Evolutionary conservation across 2,329 filamentous ascomycete genomes (phyloP).

Genomic region (Zymoseptoria crescenta): DNA sequence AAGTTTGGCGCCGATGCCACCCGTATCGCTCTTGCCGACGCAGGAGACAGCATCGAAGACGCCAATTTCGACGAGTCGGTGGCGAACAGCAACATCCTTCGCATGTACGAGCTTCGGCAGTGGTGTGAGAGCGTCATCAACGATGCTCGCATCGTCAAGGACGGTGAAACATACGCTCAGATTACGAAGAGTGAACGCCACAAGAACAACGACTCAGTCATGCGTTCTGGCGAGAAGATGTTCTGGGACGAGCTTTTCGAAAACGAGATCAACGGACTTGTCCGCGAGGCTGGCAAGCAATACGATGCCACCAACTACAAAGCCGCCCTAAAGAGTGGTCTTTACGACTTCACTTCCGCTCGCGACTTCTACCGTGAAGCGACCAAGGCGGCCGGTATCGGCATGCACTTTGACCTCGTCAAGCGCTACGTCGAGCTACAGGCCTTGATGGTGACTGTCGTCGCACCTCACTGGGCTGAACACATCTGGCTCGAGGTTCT

Average conservation of each 20-base stretch:
- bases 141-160: slow-evolving; percentile 44
- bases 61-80: slow-evolving; percentile 96
- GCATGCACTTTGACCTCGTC: slow-evolving; percentile 78
- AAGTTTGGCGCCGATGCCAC: slow-evolving; percentile 95
- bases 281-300: slow-evolving; percentile 68
- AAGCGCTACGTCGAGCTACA: slow-evolving; percentile 79
- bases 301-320: slow-evolving; percentile 77
- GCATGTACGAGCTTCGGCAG: slow-evolving; percentile 73
- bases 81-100: slow-evolving; percentile 82
- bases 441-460: slow-evolving; percentile 69
- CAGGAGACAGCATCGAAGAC: slow-evolving; percentile 87
- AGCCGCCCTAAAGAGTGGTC: slow-evolving; percentile 70
- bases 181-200: slow-evolving; percentile 36
- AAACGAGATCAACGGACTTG: slow-evolving; percentile 82
- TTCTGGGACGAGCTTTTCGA: slow-evolving; percentile 87
- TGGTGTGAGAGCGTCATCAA: slow-evolving; percentile 84
- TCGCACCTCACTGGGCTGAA: slow-evolving; percentile 90
- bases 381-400: slow-evolving; percentile 65
- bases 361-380: slow-evolving; percentile 87
- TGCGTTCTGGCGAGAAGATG: slow-evolving; percentile 65
- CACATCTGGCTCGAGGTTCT: slow-evolving; percentile 91
- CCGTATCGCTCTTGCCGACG: slow-evolving; percentile 85
- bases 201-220: slow-evolving; percentile 49
- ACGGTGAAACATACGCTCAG: slow-evolving; percentile 36
- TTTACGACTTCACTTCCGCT: slow-evolving; percentile 85